Conservation (phyloP, 2,329 filamentous ascomycete genomes). For the Penicillium oxalicum region DNA sequence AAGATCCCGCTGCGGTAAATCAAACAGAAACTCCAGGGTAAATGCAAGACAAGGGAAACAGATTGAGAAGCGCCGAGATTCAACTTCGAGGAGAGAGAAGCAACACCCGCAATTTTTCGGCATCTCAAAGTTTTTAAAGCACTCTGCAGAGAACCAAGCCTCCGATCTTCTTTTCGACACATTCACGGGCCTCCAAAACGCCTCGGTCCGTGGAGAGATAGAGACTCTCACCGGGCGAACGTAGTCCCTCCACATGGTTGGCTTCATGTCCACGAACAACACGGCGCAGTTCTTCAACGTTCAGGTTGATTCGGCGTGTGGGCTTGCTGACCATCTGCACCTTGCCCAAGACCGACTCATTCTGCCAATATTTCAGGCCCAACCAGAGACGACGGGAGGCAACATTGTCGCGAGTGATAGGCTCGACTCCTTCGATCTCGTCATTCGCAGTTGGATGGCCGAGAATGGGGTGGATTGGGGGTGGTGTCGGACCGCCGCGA, state of each 20-base stretch:
- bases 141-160: slow-evolving; percentile 72
- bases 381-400: slow-evolving; percentile 75
- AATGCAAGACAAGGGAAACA: slow-evolving; percentile 28
- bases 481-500: slow-evolving; percentile 60
- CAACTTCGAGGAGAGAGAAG: slow-evolving; percentile 5
- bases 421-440: slow-evolving; percentile 38
- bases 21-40: slow-evolving; percentile 31
- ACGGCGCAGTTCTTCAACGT: slow-evolving; percentile 55
- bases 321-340: slow-evolving; percentile 67
- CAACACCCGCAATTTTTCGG: slow-evolving; percentile 3
- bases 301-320: slow-evolving; percentile 63
- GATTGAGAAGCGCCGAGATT: slow-evolving; percentile 1
- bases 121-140: slow-evolving; percentile 28
- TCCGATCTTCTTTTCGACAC: slow-evolving; percentile 72
- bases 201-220: slow-evolving; percentile 73
- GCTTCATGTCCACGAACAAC: slow-evolving; percentile 64
- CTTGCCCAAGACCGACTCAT: slow-evolving; percentile 67
- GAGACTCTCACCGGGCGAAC: slow-evolving; percentile 71
- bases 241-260: slow-evolving; percentile 64
- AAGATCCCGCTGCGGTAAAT: slow-evolving; percentile 30
- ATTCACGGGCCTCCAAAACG: slow-evolving; percentile 75
- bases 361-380: slow-evolving; percentile 83
- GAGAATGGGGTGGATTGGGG: slow-evolving; percentile 47
- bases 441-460: slow-evolving; percentile 43
- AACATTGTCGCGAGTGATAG: slow-evolving; percentile 64